These are phyloP conservation scores for Volvox carteri DNA, from an alignment of 163 green algal species.

Conservation along the genomic window DNA sequence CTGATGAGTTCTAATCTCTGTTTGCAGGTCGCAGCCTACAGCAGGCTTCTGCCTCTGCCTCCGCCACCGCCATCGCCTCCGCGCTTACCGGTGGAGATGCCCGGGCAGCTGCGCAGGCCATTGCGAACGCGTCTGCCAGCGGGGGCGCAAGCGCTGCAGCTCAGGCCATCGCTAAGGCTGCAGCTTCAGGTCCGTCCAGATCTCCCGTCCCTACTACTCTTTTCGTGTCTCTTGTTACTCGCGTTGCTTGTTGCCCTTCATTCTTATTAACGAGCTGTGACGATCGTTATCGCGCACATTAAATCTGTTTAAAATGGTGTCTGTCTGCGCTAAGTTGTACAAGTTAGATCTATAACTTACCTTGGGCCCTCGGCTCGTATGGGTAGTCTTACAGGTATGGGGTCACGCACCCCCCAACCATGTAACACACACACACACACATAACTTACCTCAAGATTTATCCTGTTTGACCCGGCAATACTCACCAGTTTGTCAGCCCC, in stretches of 20 bases:
- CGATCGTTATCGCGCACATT: too few species aligned
- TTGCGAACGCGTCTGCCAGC: slow-evolving; percentile 13
- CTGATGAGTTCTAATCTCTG: neutral
- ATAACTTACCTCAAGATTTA: too few species aligned
- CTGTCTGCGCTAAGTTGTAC: neutral
- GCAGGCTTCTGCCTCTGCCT: neutral
- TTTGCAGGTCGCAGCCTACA: slow-evolving; percentile 28
- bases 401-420: neutral
- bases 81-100: slow-evolving; percentile 2
- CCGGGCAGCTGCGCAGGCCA: slow-evolving; percentile 22
- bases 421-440: too few species aligned
- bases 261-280: too few species aligned
- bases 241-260: neutral
- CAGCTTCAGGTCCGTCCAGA: neutral
- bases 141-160: slow-evolving; percentile 37
- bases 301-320: neutral
- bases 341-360: neutral
- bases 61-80: slow-evolving; percentile 15
- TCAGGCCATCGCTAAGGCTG: slow-evolving; percentile 23
- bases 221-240: neutral
- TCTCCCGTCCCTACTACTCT: neutral
- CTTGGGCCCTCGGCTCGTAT: neutral
- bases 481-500: neutral
- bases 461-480: too few species aligned
- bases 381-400: neutral